Base-by-base conservation (phyloP, 176 grass and related monocot species). In the Zea luxurians region DNA sequence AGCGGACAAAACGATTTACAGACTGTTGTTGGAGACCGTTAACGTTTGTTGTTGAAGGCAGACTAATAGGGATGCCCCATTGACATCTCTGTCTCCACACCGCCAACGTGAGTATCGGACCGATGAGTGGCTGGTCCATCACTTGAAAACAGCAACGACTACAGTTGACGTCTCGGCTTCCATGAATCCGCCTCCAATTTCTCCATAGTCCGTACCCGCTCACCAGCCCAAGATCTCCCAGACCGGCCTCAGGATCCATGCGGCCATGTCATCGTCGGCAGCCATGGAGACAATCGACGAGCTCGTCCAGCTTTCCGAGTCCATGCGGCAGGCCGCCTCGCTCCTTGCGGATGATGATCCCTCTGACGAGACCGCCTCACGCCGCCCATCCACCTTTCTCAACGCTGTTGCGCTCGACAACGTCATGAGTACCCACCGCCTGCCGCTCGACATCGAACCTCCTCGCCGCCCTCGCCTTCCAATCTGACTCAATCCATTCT, bases 211-310 rank as follows among this genome's bases (percentile, higher is more conserved):
- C 13, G n/a, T n/a, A n/a, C 64, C n/a, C 68, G 48, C 63, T 11
- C 36, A 78, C 61, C 49, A 34, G 41, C 81, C 71, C 66, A 82
- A 89, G 87, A 89, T 89, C 87, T 89, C 82, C 66, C 66, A 42
- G 78, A 81, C 82, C 58, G 13, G 18, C 49, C 66, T 81, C 87
- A 66, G 85, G 82, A 89, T 89, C 82, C 82, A 58, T 21, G 87
- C 60, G 15, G n/a, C 72, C 73, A 89, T 89, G 87, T 84, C 82
- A 78, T 78, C 88, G 66, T 9, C 87, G 48, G 74, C 88, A 37
- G 74, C 88, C 75, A 99, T 99, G 96, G 96, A 99, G 78, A 88
- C 92, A 60, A 90, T 99, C 79, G 90, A 92, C 75, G 96, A 99
- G 58, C 81, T 99, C 77, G 86, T 87, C 34, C 81, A 92, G 67